Evolutionary conservation across 208 protist species (phyloP).

Genomic region (Kentomonas sorsogonicus): DNA sequence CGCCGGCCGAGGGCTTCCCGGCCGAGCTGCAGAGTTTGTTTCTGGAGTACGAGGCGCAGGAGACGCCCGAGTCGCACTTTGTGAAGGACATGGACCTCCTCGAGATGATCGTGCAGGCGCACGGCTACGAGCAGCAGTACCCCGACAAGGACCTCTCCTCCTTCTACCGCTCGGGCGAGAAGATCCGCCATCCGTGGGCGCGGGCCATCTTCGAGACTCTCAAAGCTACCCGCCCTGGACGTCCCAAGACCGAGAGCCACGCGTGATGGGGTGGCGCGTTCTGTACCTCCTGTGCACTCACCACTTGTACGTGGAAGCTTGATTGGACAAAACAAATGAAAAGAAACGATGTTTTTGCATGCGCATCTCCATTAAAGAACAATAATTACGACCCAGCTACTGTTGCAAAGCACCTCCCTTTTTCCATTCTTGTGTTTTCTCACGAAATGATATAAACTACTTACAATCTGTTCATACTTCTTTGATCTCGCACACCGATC

Average conservation of each 20-base stretch:
- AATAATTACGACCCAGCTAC: too few species aligned
- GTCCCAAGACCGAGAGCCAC: conserved; percentile 9
- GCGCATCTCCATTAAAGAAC: too few species aligned
- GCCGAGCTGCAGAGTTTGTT: conserved; percentile 66
- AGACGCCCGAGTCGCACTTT: conserved; percentile 75
- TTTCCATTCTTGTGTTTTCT: too few species aligned
- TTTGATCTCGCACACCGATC: too few species aligned
- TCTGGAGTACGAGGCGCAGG: conserved; percentile 84
- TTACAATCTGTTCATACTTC: too few species aligned
- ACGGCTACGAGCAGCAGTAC: conserved; percentile 69
- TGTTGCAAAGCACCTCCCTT: too few species aligned
- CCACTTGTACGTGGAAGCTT: too few species aligned
- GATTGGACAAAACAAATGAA: too few species aligned
- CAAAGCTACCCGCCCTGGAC: conserved; percentile 26
- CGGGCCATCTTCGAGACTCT: conserved; percentile 64
- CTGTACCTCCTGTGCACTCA: too few species aligned
- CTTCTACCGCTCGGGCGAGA: conserved; percentile 71
- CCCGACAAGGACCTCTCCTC: conserved; percentile 62
- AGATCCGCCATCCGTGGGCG: conserved; percentile 77
- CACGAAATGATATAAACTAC: too few species aligned
- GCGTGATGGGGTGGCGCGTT: conserved; percentile 7
- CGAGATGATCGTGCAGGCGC: conserved; percentile 90
- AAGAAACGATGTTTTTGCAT: too few species aligned
- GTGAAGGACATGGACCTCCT: conserved; percentile 91
- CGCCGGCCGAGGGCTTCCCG: conserved; percentile 25